phyloP scores from a whole-genome alignment of 805 yeast genomes.

The Yamadazyma ubonensis region DNA sequence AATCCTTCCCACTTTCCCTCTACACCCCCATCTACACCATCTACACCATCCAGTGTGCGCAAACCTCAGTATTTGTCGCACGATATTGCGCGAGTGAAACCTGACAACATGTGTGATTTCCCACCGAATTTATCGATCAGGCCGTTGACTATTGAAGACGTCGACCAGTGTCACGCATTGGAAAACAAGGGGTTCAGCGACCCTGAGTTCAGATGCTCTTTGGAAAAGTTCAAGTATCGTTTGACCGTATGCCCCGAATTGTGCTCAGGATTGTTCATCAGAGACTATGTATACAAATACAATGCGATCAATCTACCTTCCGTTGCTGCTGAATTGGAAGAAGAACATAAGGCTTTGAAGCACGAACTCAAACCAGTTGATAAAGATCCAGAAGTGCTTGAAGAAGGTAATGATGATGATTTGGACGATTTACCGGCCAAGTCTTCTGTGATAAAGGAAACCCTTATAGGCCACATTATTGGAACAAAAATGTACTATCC shows the following conservation, averaged over 20 bases:
- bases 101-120: conserved; percentile 37
- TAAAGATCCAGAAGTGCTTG: conserved; percentile 13
- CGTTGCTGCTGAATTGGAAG: conserved; percentile 34
- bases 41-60: too few relatives aligned
- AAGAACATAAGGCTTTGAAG: conserved; percentile 22
- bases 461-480: conserved; percentile 74
- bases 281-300: conserved; percentile 56
- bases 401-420: conserved; percentile 26
- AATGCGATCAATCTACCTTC: conserved; percentile 43
- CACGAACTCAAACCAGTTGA: conserved; percentile 4
- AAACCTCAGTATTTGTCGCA: not conserved
- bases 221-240: conserved; percentile 65
- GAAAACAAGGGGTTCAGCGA: conserved; percentile 66
- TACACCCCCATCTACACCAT: too few relatives aligned
- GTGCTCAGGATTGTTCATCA: conserved; percentile 80
- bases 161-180: conserved; percentile 56
- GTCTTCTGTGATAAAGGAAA: conserved; percentile 56
- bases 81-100: not conserved
- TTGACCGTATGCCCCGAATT: conserved; percentile 84
- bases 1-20: too few relatives aligned
- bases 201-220: conserved; percentile 58
- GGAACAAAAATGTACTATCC: conserved; percentile 66
- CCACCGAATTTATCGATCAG: conserved; percentile 56
- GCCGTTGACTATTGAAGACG: conserved; percentile 76
- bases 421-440: conserved; percentile 43